Conservation (phyloP, 169 alveolate species). For the Theileria orientalis region DNA sequence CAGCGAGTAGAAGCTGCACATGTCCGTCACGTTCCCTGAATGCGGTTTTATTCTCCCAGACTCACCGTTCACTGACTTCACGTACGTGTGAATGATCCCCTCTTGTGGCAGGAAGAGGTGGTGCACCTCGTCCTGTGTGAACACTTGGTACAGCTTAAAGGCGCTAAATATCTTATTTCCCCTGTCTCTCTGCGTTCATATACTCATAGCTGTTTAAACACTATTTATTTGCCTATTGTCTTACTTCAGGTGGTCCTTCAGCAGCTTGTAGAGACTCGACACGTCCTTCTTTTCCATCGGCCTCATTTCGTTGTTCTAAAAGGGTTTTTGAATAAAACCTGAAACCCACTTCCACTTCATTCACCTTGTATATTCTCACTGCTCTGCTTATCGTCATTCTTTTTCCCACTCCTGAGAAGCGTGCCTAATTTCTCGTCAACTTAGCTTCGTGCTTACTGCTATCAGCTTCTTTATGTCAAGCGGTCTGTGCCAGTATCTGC, state of each 20-base stretch:
- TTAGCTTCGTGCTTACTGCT: constrained; percentile 67
- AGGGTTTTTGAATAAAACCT: background rate
- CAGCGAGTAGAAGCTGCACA: constrained; percentile 88
- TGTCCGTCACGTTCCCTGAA: constrained; percentile 84
- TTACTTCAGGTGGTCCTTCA: constrained; percentile 77
- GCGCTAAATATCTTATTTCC: constrained; percentile 63
- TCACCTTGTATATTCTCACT: constrained; percentile 82
- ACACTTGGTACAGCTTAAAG: constrained; percentile 81
- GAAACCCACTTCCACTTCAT: constrained; percentile 36
- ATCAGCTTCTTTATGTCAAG: constrained; percentile 84
- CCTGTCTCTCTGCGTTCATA: no score
- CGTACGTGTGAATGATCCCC: constrained; percentile 90
- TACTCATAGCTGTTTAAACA: no score
- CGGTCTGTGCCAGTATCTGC: constrained; percentile 86
- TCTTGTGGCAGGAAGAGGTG: constrained; percentile 89
- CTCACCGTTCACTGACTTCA: constrained; percentile 75
- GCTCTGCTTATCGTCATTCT: constrained; percentile 89
- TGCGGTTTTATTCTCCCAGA: constrained; percentile 16
- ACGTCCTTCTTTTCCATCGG: constrained; percentile 87
- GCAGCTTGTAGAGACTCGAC: constrained; percentile 76
- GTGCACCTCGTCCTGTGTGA: constrained; percentile 85
- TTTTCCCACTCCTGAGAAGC: constrained; percentile 79
- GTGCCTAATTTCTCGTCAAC: constrained; percentile 65
- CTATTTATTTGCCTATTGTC: no score
- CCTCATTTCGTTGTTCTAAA: constrained; percentile 73